These are phyloP conservation scores for Floccularia luteovirens DNA, from an alignment of 768 basidiomycete species.

Conservation along the genomic window DNA sequence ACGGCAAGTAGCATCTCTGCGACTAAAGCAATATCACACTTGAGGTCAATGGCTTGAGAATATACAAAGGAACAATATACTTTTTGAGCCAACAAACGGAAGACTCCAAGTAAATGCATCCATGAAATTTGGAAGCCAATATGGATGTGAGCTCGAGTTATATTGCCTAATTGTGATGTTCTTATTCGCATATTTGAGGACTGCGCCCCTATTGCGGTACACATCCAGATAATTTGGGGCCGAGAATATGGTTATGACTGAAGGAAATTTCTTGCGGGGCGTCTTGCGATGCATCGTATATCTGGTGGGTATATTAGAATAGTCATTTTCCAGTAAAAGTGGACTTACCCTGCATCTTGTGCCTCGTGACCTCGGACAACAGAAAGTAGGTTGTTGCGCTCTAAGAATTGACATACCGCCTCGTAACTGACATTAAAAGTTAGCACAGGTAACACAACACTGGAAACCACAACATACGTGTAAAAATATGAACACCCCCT, in stretches of 20 bases:
- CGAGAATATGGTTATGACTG: conserved; percentile 96
- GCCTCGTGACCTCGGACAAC: conserved; percentile 97
- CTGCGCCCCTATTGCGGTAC: conserved; percentile 94
- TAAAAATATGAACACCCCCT: conserved; percentile 91
- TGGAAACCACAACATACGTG: conserved; percentile 50
- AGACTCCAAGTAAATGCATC: conserved; percentile 98
- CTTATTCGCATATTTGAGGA: conserved; percentile 95
- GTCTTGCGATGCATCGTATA: conserved; percentile 96
- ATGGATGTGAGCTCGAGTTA: conserved; percentile 75
- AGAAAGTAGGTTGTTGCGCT: conserved; percentile 84
- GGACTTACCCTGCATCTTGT: conserved; percentile 85
- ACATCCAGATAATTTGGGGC: conserved; percentile 96
- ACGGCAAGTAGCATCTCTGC: conserved; percentile 97
- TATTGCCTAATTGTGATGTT: conserved; percentile 94
- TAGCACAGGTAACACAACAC: no score
- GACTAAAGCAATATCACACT: conserved; percentile 51
- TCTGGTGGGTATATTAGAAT: no score
- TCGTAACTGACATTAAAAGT: conserved; percentile 40
- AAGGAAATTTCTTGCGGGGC: conserved; percentile 89
- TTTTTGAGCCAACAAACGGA: conserved; percentile 96
- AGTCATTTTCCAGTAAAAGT: no score
- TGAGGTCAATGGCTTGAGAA: conserved; percentile 7
- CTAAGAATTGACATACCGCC: conserved; percentile 90
- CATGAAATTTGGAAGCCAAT: conserved; percentile 97
- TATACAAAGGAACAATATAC: conserved; percentile 35